phyloP scores from a whole-genome alignment of 768 basidiomycete genomes.

The Mycena venus region DNA sequence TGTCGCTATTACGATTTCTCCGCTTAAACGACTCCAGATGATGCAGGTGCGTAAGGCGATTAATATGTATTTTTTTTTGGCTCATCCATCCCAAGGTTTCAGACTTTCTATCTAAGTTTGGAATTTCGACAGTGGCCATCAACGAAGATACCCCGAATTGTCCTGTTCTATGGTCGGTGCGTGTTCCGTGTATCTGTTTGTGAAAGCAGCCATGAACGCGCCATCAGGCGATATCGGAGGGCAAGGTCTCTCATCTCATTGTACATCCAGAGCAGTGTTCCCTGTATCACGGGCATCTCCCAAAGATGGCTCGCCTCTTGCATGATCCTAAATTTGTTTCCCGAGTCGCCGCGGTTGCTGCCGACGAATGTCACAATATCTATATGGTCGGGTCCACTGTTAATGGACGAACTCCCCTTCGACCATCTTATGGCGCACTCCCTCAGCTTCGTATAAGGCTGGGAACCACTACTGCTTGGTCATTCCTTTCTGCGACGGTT shows the following conservation, averaged over 20 bases:
- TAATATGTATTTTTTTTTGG: too few relatives aligned
- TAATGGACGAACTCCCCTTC: background rate
- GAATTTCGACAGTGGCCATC: background rate
- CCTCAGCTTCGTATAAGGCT: background rate
- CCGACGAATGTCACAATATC: constrained; percentile 8
- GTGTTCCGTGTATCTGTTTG: background rate
- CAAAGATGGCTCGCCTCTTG: background rate
- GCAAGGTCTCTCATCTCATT: constrained; percentile 1
- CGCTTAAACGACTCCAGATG: background rate
- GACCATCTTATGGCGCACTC: background rate
- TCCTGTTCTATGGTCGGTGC: background rate
- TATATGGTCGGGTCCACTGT: background rate
- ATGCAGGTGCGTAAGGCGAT: background rate
- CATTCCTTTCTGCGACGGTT: background rate
- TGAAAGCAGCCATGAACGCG: background rate
- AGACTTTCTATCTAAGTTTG: background rate
- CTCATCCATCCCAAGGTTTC: background rate
- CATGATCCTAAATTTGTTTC: background rate
- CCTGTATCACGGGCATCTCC: background rate
- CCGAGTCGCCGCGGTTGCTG: background rate
- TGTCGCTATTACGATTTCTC: background rate
- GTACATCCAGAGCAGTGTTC: constrained; percentile 2
- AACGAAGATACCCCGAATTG: constrained; percentile 15
- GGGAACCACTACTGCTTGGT: background rate
- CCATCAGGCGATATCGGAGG: background rate